Percentiles rank a stretch among this genome's conserved stretches.
Conservation (phyloP, 1,284 basidiomycete genomes). For the Apiotrichum porosum region DNA sequence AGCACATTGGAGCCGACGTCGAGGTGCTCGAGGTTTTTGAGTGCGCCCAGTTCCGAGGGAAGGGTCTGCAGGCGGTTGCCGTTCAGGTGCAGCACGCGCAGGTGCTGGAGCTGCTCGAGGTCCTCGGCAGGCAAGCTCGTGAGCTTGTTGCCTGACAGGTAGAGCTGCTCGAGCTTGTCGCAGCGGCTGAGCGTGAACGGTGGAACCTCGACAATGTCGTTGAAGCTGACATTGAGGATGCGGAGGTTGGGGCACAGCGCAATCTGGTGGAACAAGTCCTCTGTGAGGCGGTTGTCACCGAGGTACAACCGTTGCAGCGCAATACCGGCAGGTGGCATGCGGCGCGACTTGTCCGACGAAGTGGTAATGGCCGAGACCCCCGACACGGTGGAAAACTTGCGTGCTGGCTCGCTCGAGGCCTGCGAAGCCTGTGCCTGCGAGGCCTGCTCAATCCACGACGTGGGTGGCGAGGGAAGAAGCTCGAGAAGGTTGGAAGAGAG, state of each 20-base stretch:
- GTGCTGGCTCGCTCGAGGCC: constrained; percentile 11
- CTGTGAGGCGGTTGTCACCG: constrained; percentile 82
- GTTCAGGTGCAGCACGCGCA: constrained; percentile 80
- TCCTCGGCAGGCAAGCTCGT: constrained; percentile 87
- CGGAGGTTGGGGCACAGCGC: constrained; percentile 69
- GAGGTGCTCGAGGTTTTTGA: constrained; percentile 72
- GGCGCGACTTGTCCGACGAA: constrained; percentile 5
- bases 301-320: constrained; percentile 60
- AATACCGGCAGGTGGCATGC: constrained; percentile 17
- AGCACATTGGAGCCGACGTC: constrained; percentile 93
- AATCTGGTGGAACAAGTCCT: constrained; percentile 72
- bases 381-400: constrained; percentile 37
- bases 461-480: constrained; percentile 64
- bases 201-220: constrained; percentile 88
- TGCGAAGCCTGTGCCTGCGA: constrained; percentile 11
- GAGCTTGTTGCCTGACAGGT: constrained; percentile 89
- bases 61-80: constrained; percentile 91
- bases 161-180: constrained; percentile 71
- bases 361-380: constrained; percentile 54
- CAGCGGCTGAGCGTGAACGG: constrained; percentile 69
- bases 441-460: constrained; percentile 26
- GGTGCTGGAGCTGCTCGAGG: constrained; percentile 61
- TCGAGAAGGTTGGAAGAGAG: constrained; percentile 83
- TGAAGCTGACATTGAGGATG: constrained; percentile 91
- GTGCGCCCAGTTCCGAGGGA: constrained; percentile 81